Percentiles rank a stretch among this genome's conserved stretches.
Conservation (phyloP, 768 basidiomycete genomes). For the Cystobasidium onofrii region DNA sequence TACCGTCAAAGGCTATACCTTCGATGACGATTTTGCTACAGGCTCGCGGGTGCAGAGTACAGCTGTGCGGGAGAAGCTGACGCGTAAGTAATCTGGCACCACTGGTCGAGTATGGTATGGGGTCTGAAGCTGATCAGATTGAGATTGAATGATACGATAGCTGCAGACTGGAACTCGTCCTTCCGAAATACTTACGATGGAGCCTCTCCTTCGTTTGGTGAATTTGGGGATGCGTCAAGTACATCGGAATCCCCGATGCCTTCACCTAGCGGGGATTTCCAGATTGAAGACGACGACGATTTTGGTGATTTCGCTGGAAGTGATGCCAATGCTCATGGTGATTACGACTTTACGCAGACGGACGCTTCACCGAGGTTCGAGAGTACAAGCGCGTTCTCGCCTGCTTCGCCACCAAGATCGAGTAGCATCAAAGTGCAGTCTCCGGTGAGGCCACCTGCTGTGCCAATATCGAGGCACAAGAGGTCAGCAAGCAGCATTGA, state of each 20-base stretch:
- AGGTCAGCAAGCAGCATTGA: constrained; percentile 4
- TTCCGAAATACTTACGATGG: constrained; percentile 12
- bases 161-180: constrained; percentile 31
- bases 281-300: constrained; percentile 25
- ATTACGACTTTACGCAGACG: constrained; percentile 25
- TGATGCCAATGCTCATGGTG: constrained; percentile 19
- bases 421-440: not conserved
- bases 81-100: not conserved
- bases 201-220: constrained; percentile 13
- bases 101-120: too few relatives aligned
- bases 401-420: not conserved
- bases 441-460: not conserved
- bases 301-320: constrained; percentile 19
- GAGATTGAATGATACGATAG: too few relatives aligned
- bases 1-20: not conserved
- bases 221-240: constrained; percentile 23
- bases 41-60: not conserved
- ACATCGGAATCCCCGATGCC: constrained; percentile 6
- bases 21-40: constrained; percentile 31
- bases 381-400: not conserved
- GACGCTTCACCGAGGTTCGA: not conserved
- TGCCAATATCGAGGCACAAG: not conserved
- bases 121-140: too few relatives aligned
- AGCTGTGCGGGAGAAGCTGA: not conserved
- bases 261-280: not conserved